Conservation (phyloP, 345 rosid genomes). For the Zanthoxylum bungeanum region DNA sequence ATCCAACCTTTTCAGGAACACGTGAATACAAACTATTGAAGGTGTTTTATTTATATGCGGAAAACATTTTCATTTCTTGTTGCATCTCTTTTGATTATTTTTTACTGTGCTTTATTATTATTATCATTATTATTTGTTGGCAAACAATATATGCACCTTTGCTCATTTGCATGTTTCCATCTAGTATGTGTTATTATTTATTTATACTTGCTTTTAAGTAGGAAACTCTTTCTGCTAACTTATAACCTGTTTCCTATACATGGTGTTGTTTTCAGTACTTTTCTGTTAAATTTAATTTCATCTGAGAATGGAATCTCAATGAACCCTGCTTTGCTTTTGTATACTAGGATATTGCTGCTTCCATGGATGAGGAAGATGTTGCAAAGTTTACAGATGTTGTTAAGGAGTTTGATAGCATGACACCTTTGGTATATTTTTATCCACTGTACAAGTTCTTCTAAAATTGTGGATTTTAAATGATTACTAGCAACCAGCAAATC, state of each 20-base stretch:
- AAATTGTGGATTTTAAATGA: not conserved
- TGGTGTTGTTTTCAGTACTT: not conserved
- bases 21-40: constrained; percentile 72
- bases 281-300: not conserved
- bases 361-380: constrained; percentile 95
- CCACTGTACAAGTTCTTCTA: not conserved
- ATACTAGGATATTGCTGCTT: constrained; percentile 75
- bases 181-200: not conserved
- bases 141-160: not conserved
- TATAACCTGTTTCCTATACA: not conserved
- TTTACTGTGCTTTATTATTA: not conserved
- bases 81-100: not conserved
- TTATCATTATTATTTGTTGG: not conserved
- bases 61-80: not conserved
- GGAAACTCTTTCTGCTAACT: not conserved
- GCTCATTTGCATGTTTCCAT: not conserved
- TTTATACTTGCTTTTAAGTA: not conserved
- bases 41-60: constrained; percentile 32
- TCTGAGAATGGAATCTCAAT: not conserved
- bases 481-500: not conserved
- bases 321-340: constrained; percentile 1
- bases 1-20: constrained; percentile 95
- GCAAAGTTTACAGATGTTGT: constrained; percentile 80
- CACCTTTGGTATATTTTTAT: constrained; percentile 68
- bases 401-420: constrained; percentile 99